Evolutionary conservation across 2,329 filamentous ascomycete genomes (phyloP).

Genomic region (Aurifilum marmelostoma): DNA sequence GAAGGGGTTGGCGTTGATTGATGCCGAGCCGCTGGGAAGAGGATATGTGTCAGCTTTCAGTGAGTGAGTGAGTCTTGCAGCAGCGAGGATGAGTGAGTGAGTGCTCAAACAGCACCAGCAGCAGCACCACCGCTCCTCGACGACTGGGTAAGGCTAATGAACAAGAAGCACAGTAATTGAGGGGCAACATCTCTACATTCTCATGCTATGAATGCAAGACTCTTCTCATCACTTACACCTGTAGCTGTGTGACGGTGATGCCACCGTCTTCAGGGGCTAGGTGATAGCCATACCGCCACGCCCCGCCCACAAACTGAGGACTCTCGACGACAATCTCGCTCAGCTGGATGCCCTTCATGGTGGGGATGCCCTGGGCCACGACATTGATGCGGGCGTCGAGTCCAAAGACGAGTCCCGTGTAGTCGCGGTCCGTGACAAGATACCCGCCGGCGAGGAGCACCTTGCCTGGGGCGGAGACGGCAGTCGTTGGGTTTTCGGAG

Average conservation of each 20-base stretch:
- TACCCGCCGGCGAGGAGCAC: slow-evolving; percentile 94
- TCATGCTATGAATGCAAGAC: background rate
- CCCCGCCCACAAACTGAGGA: slow-evolving; percentile 85
- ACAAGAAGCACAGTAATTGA: too few species aligned
- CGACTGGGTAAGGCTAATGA: too few species aligned
- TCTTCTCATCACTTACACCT: slow-evolving; percentile 62
- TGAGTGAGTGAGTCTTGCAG: background rate
- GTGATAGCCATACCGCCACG: slow-evolving; percentile 86
- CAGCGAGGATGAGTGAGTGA: background rate
- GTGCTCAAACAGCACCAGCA: too few species aligned
- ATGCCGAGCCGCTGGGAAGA: slow-evolving; percentile 44
- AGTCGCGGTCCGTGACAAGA: slow-evolving; percentile 84
- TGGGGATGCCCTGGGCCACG: slow-evolving; percentile 59
- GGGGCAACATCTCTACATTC: too few species aligned
- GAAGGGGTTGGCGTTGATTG: slow-evolving; percentile 71
- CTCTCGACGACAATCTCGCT: slow-evolving; percentile 83
- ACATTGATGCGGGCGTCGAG: slow-evolving; percentile 71
- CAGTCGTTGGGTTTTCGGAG: slow-evolving; percentile 45
- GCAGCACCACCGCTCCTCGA: too few species aligned
- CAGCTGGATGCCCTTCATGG: slow-evolving; percentile 65
- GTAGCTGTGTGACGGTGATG: slow-evolving; percentile 77
- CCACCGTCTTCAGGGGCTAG: slow-evolving; percentile 73
- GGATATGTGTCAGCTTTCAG: background rate
- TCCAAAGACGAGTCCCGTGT: slow-evolving; percentile 76
- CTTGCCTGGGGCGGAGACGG: slow-evolving; percentile 92